phyloP scores from a whole-genome alignment of 192 early-diverging fungal species.

The Coemansia sp. region DNA sequence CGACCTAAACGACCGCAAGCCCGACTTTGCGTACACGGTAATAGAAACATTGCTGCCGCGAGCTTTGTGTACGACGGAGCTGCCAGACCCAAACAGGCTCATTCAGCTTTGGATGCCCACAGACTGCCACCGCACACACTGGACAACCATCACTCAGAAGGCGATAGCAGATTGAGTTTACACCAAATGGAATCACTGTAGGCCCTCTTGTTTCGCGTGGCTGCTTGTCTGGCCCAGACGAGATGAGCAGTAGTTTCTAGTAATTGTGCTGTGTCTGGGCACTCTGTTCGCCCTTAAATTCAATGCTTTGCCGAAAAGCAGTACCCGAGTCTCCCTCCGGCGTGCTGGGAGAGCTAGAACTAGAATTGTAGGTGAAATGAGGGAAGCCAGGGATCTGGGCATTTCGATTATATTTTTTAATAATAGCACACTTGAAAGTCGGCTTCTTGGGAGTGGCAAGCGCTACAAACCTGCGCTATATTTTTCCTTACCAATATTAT shows the following conservation, averaged over 20 bases:
- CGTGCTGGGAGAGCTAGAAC: background rate
- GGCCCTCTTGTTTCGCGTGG: background rate
- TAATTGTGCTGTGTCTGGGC: slow-evolving; percentile 2
- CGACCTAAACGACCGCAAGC: slow-evolving; percentile 68
- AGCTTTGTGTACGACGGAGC: slow-evolving; percentile 65
- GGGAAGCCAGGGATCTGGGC: background rate
- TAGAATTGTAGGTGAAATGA: background rate
- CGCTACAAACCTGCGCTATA: too few species aligned
- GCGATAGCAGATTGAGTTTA: slow-evolving; percentile 1
- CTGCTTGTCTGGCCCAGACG: background rate
- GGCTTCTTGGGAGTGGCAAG: too few species aligned
- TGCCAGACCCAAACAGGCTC: slow-evolving; percentile 66
- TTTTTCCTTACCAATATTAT: too few species aligned
- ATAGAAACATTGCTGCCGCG: slow-evolving; percentile 92
- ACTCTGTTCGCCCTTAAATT: background rate
- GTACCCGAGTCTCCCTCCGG: background rate
- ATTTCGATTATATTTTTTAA: too few species aligned
- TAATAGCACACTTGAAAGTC: too few species aligned
- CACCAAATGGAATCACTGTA: background rate
- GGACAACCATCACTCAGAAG: slow-evolving; percentile 48
- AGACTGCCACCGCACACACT: slow-evolving; percentile 50
- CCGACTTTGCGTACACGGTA: slow-evolving; percentile 79
- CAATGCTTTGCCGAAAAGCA: background rate
- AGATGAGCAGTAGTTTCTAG: background rate
- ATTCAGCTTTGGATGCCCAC: slow-evolving; percentile 77